These are phyloP conservation scores for Xylaria digitata DNA, from an alignment of 2,329 filamentous ascomycete species.

Conservation along the genomic window DNA sequence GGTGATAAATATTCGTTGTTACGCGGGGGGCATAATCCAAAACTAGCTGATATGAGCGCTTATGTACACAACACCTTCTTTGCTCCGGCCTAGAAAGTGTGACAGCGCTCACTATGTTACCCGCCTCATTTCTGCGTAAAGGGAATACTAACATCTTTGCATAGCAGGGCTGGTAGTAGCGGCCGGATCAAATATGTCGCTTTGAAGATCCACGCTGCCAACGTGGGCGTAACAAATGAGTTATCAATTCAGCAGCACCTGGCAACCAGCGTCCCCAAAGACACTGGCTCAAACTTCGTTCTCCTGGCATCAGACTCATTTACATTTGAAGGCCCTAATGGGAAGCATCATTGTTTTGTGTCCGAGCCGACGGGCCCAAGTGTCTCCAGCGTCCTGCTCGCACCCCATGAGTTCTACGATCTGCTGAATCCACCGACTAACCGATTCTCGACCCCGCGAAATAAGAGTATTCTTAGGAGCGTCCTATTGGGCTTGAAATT, in stretches of 20 bases:
- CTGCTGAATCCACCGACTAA: background rate
- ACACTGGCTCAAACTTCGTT: too few relatives aligned
- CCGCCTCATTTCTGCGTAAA: background rate
- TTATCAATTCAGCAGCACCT: background rate
- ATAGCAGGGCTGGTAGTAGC: background rate
- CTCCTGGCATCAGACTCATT: background rate
- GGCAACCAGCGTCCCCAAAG: background rate
- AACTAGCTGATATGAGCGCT: too few relatives aligned
- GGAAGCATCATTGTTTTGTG: background rate
- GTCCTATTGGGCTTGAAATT: background rate
- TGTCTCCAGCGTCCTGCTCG: background rate
- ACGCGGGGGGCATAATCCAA: too few relatives aligned
- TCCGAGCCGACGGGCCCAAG: background rate
- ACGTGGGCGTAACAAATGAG: background rate
- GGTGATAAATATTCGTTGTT: too few relatives aligned
- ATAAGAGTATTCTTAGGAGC: background rate
- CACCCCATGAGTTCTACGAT: background rate
- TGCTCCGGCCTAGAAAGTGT: too few relatives aligned
- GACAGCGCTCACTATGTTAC: too few relatives aligned
- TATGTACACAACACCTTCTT: too few relatives aligned
- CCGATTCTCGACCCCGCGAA: background rate
- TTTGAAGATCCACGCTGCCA: slow-evolving; percentile 12
- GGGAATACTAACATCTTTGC: background rate
- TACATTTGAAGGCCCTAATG: slow-evolving; percentile 2
- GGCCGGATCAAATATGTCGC: background rate